A percentile compares a stretch with the other conserved stretches of the same genome.
Conservation (phyloP, 1,284 basidiomycete genomes). For the Ustilago hordei region DNA sequence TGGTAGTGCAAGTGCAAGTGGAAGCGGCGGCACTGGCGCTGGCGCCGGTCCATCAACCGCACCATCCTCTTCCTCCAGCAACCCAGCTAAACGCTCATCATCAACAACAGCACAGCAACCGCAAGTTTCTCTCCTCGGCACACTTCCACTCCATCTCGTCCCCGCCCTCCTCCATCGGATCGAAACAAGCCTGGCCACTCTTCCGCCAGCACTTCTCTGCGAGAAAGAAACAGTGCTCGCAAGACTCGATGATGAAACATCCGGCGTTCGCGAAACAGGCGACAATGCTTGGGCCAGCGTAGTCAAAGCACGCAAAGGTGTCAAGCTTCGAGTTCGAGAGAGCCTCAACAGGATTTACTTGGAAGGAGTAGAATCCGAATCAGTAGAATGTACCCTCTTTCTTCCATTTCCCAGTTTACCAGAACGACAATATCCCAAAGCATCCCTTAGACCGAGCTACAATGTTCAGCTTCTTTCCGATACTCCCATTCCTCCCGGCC, state of each 20-base stretch:
- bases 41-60: conserved; percentile 6
- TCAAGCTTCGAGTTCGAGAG: conserved; percentile 36
- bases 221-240: conserved; percentile 41
- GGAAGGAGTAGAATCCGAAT: neutral
- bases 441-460: conserved; percentile 38
- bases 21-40: neutral
- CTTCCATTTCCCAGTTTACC: conserved; percentile 39
- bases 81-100: conserved; percentile 2
- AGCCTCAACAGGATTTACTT: neutral
- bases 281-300: conserved; percentile 53
- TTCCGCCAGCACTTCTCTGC: conserved; percentile 24
- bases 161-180: conserved; percentile 26
- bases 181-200: conserved; percentile 17
- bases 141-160: conserved; percentile 24
- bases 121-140: conserved; percentile 45
- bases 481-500: neutral
- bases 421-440: conserved; percentile 40
- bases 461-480: conserved; percentile 34
- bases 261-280: conserved; percentile 42
- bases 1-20: neutral
- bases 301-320: conserved; percentile 30
- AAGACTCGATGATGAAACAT: conserved; percentile 40
- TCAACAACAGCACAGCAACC: conserved; percentile 30
- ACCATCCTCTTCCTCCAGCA: neutral
- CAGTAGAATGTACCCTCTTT: conserved; percentile 25